Base-by-base conservation (phyloP, 2,329 filamentous ascomycete genomes). In the Trichoderma gracile region DNA sequence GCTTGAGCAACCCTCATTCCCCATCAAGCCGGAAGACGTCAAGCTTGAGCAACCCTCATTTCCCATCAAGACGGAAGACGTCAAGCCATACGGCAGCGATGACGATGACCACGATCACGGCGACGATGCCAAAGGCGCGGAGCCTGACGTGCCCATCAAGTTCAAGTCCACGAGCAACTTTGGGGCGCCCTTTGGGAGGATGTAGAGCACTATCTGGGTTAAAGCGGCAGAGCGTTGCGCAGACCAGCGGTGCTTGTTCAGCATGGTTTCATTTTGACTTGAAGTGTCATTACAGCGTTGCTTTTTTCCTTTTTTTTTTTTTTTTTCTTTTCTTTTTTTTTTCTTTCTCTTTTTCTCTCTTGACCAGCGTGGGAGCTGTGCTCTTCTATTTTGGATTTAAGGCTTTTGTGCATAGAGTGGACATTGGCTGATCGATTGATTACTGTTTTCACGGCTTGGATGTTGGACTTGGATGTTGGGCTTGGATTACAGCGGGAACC, bases 121-220 rank as follows among this genome's bases (percentile, higher is more conserved):
- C 40, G n/a, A 43, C 40, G 40, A 43, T 2, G 17, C 21, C 21
- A 25, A 14, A 38, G 71, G 69, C 4, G 70, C 76, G 17, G 77
- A 79, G 49, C 66, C 70, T n/a, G 80, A 82, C 1, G 17, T 83
- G 30, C 79, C 81, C 1, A 73, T 83, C 33, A 80, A 78, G 69
- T 71, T 83, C 46, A 81, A 74, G 69, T 76, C 71, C 27, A 80
- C 77, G 19, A 78, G 73, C 66, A 83, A 82, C 68, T 82, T 82
- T 70, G 80, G 80, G 14, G 77, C 78, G 21, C 80, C 80, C 1
- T 79, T 82, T 67, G 80, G 80, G 71, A 59, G 15, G 25, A 60
- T 56, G 53, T 63, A 53, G 55, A 23, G 45, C 40, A 52, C 50
- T 50, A 4, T n/a, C 56, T 45, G 23, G 40, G 45, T 6, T 45